phyloP scores from a whole-genome alignment of 1,284 basidiomycete species.

The Papiliotrema flavescens region DNA sequence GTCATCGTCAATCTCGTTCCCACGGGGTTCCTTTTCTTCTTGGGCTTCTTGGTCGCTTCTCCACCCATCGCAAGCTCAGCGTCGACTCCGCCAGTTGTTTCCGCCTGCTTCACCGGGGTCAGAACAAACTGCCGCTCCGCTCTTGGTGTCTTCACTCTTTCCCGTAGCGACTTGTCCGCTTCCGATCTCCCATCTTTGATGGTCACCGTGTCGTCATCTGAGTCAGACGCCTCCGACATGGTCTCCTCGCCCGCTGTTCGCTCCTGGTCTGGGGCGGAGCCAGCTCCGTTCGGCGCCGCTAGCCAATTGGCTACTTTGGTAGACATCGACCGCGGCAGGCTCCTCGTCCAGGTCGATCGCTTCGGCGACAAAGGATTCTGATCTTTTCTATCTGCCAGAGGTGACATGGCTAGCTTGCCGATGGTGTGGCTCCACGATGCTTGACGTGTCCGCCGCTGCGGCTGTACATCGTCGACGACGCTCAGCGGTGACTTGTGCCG shows the following conservation, averaged over 20 bases:
- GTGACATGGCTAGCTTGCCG: constrained; percentile 33
- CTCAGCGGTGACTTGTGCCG: constrained; percentile 79
- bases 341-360: constrained; percentile 13
- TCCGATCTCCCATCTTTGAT: constrained; percentile 29
- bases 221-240: constrained; percentile 19
- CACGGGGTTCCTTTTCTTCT: constrained; percentile 54
- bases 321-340: constrained; percentile 29
- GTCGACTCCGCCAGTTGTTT: not conserved
- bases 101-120: constrained; percentile 2
- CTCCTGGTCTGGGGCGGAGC: constrained; percentile 31
- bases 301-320: constrained; percentile 39
- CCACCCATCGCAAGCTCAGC: constrained; percentile 6
- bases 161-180: constrained; percentile 50
- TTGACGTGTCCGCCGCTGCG: constrained; percentile 33
- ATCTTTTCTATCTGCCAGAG: constrained; percentile 17
- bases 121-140: constrained; percentile 31
- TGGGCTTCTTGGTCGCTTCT: constrained; percentile 10
- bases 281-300: constrained; percentile 58
- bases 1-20: constrained; percentile 93
- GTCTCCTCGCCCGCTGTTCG: constrained; percentile 46
- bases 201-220: constrained; percentile 25
- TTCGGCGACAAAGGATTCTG: constrained; percentile 9
- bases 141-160: constrained; percentile 48
- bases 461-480: constrained; percentile 67
- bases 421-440: constrained; percentile 53